Percentiles rank a stretch among this genome's conserved stretches.
Conservation (phyloP, 768 basidiomycete species). For the Calocybe gangraenosa region DNA sequence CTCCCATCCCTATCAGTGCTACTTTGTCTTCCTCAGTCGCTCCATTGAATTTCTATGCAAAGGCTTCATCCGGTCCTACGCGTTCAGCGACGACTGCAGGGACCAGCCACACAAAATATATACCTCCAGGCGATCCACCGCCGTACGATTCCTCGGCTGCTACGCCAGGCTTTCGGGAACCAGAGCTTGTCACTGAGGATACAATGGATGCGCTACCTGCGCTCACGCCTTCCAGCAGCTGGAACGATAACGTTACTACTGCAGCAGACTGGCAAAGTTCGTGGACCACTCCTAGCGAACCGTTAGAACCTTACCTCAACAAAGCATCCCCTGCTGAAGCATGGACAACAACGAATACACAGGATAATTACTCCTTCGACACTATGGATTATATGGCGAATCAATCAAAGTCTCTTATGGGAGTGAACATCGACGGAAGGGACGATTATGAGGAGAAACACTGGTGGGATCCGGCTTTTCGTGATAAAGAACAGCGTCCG, state of each 20-base stretch:
- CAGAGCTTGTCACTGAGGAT: conserved; percentile 49
- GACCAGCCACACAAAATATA: conserved; percentile 40
- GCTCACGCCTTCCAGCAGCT: conserved; percentile 21
- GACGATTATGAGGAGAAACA: conserved; percentile 53
- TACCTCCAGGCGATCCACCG: conserved; percentile 32
- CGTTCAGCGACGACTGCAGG: conserved; percentile 33
- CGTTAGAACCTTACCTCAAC: conserved; percentile 2
- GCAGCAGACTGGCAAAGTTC: not conserved
- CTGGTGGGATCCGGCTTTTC: conserved; percentile 64
- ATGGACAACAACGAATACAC: conserved; percentile 14
- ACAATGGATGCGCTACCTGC: conserved; percentile 29
- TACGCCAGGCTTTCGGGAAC: conserved; percentile 44
- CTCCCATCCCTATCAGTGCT: conserved; percentile 27
- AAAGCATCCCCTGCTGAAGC: not conserved
- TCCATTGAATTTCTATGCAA: conserved; percentile 36
- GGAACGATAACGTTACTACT: not conserved
- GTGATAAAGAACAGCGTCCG: conserved; percentile 47
- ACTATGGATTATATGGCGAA: conserved; percentile 15
- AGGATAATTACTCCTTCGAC: conserved; percentile 16
- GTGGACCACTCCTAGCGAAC: not conserved
- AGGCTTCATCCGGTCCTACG: conserved; percentile 34
- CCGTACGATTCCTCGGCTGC: conserved; percentile 28
- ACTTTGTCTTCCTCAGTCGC: conserved; percentile 23
- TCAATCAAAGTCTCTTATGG: conserved; percentile 18
- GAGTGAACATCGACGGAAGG: conserved; percentile 56